Base-by-base conservation (phyloP, 73 alveolate genomes). In the Paramecium pentaurelia region DNA sequence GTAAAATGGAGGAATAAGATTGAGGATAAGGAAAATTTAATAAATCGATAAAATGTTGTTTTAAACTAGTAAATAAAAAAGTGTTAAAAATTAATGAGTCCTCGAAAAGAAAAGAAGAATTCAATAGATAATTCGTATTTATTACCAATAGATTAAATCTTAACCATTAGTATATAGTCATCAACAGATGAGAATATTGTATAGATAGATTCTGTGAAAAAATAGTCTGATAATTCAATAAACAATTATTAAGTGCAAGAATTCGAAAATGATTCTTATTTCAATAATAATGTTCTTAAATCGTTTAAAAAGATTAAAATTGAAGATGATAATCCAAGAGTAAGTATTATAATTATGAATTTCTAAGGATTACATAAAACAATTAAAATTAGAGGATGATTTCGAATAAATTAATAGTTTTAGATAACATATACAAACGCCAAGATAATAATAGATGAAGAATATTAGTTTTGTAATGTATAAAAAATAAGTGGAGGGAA, bases 391-490 rank as follows among this genome's bases (percentile, higher is more conserved):
- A 34, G 84, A 64, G 16, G 84, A 64, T 28, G 49, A 64, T 64
- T 64, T 64, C 22, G 84, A 64, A 64, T 64, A 28, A 12, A 64
- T 64, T 64, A 64, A 14, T 34, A 64, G 49, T 64, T 64, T 64
- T 64, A 64, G 84, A 64, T 64, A 10, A 9, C 49, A 64, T 16
- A 64, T 64, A 30, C 30, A 64, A n/a, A 64, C 84, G 6, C 84
- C 84, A 14, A 28, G 84, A 64, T 64, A 64, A 64, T 64, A 64
- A 16, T 34, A 64, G 28, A 28, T 64, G 51, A 64, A 64, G 49
- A 64, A 75, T 5, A 75, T 75, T 7, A 42, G 88, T 75, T 75
- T 75, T 38, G 34, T 75, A 34, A 36, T 75, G 70, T 75, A 75
- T 42, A 75, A 75, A 22, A 75, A 75, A 42, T 75, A 75, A 42